Evolutionary conservation across 2,329 filamentous ascomycete species (phyloP).

Genomic region (Penicillium sp.): DNA sequence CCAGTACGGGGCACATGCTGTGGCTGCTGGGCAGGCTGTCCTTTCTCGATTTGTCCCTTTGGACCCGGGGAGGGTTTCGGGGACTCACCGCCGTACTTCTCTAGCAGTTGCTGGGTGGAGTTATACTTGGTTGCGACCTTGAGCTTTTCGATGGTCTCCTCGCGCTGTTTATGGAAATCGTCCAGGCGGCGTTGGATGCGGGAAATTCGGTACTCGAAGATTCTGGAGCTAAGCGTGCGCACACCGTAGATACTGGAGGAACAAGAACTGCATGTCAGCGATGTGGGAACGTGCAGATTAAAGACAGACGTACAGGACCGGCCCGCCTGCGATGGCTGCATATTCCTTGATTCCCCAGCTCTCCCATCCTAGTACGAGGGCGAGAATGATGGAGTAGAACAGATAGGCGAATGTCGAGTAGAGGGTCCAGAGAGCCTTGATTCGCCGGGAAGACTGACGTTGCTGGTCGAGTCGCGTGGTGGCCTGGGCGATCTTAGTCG

Average conservation of each 20-base stretch:
- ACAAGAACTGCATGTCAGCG: constrained; percentile 23
- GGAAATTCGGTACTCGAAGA: constrained; percentile 80
- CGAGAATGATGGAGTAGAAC: constrained; percentile 76
- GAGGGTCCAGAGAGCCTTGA: constrained; percentile 82
- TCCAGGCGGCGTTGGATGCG: constrained; percentile 69
- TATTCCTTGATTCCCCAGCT: constrained; percentile 78
- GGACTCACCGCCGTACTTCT: constrained; percentile 82
- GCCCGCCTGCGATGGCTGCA: constrained; percentile 73
- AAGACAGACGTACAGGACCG: constrained; percentile 63
- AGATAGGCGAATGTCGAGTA: constrained; percentile 91
- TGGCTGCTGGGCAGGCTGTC: constrained; percentile 24
- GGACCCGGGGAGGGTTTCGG: constrained; percentile 35
- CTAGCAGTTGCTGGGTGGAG: constrained; percentile 85
- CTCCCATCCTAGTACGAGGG: constrained; percentile 79
- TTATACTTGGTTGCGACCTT: constrained; percentile 96
- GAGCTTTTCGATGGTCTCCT: constrained; percentile 86
- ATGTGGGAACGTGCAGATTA: background rate
- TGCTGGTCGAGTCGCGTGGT: constrained; percentile 72
- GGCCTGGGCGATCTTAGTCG: constrained; percentile 75
- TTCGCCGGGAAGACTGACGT: constrained; percentile 70
- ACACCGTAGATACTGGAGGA: constrained; percentile 71
- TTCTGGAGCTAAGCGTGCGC: constrained; percentile 64
- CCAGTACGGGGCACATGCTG: constrained; percentile 49
- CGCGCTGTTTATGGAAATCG: constrained; percentile 72
- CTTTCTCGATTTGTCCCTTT: constrained; percentile 27